Conservation (phyloP, 2,329 filamentous ascomycete genomes). For the Phaeosphaeria sp. region DNA sequence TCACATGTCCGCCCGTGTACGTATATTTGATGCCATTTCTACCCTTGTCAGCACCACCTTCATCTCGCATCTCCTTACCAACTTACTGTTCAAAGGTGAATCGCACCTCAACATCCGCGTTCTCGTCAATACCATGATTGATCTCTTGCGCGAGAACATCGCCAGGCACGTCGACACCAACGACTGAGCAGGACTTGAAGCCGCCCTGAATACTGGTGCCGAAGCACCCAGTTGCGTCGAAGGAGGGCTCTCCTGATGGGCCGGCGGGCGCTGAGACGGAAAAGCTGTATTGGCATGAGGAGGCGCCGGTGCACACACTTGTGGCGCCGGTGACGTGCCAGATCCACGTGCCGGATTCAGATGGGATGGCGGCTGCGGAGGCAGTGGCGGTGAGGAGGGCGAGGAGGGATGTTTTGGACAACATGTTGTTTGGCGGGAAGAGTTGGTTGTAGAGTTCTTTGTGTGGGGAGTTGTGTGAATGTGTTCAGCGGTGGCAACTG, state of each 20-base stretch:
- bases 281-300: constrained; percentile 28
- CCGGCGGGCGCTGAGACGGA: constrained; percentile 19
- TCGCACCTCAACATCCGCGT: constrained; percentile 16
- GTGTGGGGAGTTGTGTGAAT: background rate
- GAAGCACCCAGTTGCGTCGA: constrained; percentile 18
- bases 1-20: constrained; percentile 14
- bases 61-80: background rate
- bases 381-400: constrained; percentile 13
- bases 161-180: constrained; percentile 16
- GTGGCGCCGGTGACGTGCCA: constrained; percentile 25
- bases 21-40: constrained; percentile 20
- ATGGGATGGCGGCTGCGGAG: constrained; percentile 5
- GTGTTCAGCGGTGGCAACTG: background rate
- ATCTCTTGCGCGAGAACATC: constrained; percentile 20
- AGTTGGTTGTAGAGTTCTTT: no score
- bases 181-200: constrained; percentile 19
- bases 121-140: constrained; percentile 13
- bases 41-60: background rate
- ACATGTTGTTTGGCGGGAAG: constrained; percentile 9
- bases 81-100: constrained; percentile 22
- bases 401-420: constrained; percentile 14
- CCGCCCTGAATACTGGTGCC: constrained; percentile 18
- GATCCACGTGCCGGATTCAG: constrained; percentile 11
- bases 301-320: constrained; percentile 23
- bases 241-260: constrained; percentile 17